Conservation (phyloP, 306 rosid species). For the Pyrus betulifolia region DNA sequence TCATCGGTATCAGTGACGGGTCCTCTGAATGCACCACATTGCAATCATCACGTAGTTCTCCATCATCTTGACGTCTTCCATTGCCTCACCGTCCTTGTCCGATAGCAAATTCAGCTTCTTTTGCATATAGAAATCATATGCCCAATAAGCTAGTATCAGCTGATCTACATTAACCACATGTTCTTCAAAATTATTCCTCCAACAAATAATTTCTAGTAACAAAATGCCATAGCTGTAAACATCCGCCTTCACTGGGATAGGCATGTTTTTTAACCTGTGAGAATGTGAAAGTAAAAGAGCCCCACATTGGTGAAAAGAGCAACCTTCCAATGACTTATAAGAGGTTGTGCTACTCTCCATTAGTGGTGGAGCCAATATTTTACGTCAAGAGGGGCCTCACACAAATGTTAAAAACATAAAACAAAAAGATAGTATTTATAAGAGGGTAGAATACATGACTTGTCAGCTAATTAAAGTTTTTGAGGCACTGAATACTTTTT, state of each 20-base stretch:
- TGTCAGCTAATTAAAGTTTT: too few species aligned
- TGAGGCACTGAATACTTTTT: too few species aligned
- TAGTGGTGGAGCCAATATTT: too few species aligned
- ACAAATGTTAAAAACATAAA: too few species aligned
- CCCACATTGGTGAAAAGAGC: too few species aligned
- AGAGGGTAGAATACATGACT: too few species aligned
- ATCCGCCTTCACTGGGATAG: neutral
- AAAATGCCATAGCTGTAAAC: neutral
- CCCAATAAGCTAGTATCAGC: constrained; percentile 14
- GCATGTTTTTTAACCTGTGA: neutral
- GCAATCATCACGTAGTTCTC: constrained; percentile 14
- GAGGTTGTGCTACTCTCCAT: too few species aligned
- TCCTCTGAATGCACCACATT: constrained; percentile 26
- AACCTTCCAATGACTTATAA: too few species aligned
- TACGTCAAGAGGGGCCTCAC: too few species aligned
- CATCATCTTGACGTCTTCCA: neutral
- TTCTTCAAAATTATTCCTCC: neutral
- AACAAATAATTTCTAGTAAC: neutral
- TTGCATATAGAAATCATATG: constrained; percentile 2
- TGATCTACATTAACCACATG: neutral
- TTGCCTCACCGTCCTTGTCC: neutral
- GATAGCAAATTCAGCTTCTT: neutral
- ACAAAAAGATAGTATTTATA: too few species aligned
- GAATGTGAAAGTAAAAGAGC: too few species aligned
- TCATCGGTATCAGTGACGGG: constrained; percentile 6